A percentile compares a stretch with the other conserved stretches of the same genome.
Conservation (phyloP, 2,329 filamentous ascomycete species). For the Ophiostoma quercus region DNA sequence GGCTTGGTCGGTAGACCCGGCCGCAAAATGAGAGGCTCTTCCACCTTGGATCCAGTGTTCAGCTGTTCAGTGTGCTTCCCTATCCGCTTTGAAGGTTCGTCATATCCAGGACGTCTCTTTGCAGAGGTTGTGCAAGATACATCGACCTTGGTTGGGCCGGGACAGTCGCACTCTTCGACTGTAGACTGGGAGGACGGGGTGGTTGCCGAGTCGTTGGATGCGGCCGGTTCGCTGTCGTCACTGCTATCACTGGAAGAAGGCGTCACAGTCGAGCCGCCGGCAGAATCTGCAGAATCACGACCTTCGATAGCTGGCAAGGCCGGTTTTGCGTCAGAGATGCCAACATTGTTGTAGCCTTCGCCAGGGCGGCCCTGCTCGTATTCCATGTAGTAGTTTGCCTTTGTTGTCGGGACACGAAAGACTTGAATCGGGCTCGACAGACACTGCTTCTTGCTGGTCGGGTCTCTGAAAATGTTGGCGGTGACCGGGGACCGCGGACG, state of each 20-base stretch:
- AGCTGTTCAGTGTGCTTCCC: not conserved
- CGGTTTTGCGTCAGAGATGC: not conserved
- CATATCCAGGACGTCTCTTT: not conserved
- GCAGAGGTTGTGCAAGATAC: not conserved
- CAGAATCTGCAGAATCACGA: not conserved
- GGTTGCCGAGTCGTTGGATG: slow-evolving; percentile 2
- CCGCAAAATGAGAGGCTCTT: not conserved
- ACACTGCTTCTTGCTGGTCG: slow-evolving; percentile 18
- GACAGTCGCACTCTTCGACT: not conserved
- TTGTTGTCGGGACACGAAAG: not conserved
- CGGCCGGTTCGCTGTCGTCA: not conserved
- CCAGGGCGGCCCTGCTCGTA: slow-evolving; percentile 3
- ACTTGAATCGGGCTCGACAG: slow-evolving; percentile 18
- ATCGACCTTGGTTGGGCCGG: not conserved
- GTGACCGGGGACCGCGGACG: slow-evolving; percentile 7
- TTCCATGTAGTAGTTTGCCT: slow-evolving; percentile 18
- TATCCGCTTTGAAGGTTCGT: not conserved
- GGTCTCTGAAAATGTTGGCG: slow-evolving; percentile 13
- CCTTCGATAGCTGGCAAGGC: not conserved
- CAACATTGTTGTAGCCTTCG: not conserved
- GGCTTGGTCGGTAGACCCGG: slow-evolving; percentile 27
- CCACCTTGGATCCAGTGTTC: not conserved
- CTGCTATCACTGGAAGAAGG: not conserved
- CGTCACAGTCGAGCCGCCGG: not conserved
- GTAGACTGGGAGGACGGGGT: not conserved